Evolutionary conservation across 176 grass and related monocot genomes (phyloP), one percentile per base, ranked within the genome.

Genomic region (Carex scoparia): DNA sequence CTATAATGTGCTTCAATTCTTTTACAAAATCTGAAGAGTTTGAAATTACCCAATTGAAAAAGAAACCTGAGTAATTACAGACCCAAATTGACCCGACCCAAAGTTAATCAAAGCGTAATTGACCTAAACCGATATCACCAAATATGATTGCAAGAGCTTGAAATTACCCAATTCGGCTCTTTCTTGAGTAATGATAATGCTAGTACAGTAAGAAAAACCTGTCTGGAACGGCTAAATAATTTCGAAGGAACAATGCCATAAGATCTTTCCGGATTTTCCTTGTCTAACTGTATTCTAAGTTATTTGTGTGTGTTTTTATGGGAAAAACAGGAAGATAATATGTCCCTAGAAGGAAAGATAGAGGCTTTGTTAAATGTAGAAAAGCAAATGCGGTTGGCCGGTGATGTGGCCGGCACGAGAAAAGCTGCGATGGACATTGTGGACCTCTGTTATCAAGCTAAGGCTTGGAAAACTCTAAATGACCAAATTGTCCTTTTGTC

Each of bases 401-500:
- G 91, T 48, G 96, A 99, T 42, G 96, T 99, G 11, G 88, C 89
- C 15, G 96, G 96, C 40, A 99, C 93, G 4, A 88, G 92, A 82
- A 99, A 99, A 79, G 96, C 93, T 19, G 93, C 42, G 57, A 81
- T 94, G 75, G 96, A 99, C 81, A 99, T 99, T 81, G 91, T 99
- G 0, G 93, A 99, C 84, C 96, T 95, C 46, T 98, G 93, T 71
- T 99, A 85, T 61, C 92, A 92, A 85, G 89, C 88, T 1, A 84
- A 60, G 65, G 91, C 90, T 18, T 99, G 96, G 96, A 99, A 99
- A 90, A 99, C 96, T 31, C 85, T 99, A 56, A 95, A 99, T 30
- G 96, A 99, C 84, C 96, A 99, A 86, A 99, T 99, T 66, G 55
- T 95, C 48, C 85, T 99, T 81, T 63, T 99, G 61, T 95, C 96